Base-by-base conservation (phyloP, 495 filamentous ascomycete genomes). In the Lasiosphaeris hirsuta region DNA sequence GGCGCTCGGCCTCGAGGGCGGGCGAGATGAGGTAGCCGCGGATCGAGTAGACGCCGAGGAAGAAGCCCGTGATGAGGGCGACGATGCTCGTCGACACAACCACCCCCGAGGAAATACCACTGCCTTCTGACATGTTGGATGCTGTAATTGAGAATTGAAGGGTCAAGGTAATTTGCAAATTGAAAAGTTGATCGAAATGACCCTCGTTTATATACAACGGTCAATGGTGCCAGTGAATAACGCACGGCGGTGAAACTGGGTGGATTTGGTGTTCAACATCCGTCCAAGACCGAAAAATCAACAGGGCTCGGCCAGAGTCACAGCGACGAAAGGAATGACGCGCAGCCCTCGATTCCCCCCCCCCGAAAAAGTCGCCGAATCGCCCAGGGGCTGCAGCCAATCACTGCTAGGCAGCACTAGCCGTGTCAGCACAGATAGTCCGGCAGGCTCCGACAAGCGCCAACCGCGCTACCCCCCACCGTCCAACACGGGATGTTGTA, bases 11-110 rank as follows among this genome's bases (percentile, higher is more conserved):
- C 7, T 51, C 59, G 8, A 78, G 67, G 1, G 65, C 54, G 1
- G 81, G 79, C 1, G 75, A 73, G 38, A 82, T 62, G 14, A 82
- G 59, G 63, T 79, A 79, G 33, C 81, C 81, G 14, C 74, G 68
- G 41, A 79, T 73, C 8, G 80, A 71, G 60, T 73, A 79, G 58
- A 82, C 62, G 53, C 79, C 81, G 7, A 84, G 66, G 39, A 83
- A 65, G 57, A 87, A 90, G 54, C 88, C 86, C 0, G 83, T 67
- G 47, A 88, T 48, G 23, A 89, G 81, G 30, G 84, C 79, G 8
- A 86, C 67, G 43, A 90, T 74, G 52, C 80, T 79, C 59, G 88
- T 88, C 51, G 83, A 75, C 30, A 88, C 69, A 53, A 90, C 74
- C 47, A 75, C 57, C 14, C 42, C 43, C 17, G 67, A 52, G 44